Evolutionary conservation across 148 eudicot genomes (phyloP).

Genomic region (Polygonum aviculare): DNA sequence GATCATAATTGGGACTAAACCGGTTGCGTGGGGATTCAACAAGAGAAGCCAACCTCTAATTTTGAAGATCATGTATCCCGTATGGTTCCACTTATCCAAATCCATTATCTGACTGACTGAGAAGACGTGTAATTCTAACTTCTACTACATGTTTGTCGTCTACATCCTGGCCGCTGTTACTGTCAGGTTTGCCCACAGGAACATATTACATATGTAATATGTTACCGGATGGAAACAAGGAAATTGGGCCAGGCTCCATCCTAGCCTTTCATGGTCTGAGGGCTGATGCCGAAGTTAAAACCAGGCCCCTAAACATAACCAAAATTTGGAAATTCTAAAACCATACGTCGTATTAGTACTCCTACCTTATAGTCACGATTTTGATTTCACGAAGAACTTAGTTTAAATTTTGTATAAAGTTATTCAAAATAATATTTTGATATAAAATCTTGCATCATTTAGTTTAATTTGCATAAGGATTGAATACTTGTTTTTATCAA

Average conservation of each 20-base stretch:
- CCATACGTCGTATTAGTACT: too few species aligned
- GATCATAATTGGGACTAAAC: neutral
- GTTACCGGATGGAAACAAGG: neutral
- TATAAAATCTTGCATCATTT: too few species aligned
- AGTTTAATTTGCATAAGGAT: too few species aligned
- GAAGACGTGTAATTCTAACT: neutral
- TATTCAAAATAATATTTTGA: too few species aligned
- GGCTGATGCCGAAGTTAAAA: too few species aligned
- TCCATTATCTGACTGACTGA: neutral
- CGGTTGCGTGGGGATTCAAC: neutral
- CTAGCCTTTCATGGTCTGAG: too few species aligned
- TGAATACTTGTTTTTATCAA: too few species aligned
- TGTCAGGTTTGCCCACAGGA: neutral
- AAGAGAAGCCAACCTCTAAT: neutral
- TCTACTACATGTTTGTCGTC: neutral
- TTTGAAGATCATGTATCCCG: neutral
- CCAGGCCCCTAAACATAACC: too few species aligned
- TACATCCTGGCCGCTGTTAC: neutral
- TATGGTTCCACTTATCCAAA: slow-evolving; percentile 1
- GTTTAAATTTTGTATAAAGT: too few species aligned
- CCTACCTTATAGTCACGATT: too few species aligned
- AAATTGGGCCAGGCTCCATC: neutral
- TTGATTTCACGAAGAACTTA: too few species aligned
- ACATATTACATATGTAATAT: neutral
- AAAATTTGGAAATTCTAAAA: too few species aligned